Evolutionary conservation across 1,139 yeast genomes (phyloP), one percentile per base, ranked within the genome.

Genomic region (Candida tunisiensis): DNA sequence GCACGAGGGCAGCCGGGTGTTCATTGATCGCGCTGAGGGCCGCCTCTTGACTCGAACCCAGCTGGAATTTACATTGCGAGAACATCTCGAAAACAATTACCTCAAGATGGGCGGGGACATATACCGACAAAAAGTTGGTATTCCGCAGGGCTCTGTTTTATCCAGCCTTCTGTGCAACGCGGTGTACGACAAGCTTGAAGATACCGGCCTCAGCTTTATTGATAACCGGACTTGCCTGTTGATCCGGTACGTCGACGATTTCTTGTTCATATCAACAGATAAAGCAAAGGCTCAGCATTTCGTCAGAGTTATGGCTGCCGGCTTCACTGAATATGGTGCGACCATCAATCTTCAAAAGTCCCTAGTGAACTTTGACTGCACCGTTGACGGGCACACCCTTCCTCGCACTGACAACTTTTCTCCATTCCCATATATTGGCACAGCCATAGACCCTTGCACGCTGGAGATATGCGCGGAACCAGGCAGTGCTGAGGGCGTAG

Each of bases 131-230:
- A 62, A 52, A 22, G 51, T 57, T 8, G 98, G 98, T 0, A 63
- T 88, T 0, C 88, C 78, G 29, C 98, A 88, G 50, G 98, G 98
- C 0, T 69, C 82, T 6, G 70, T 75, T 1, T 50, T 85, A 10
- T 91, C 93, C 37, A 65, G 80, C 1, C 55, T 72, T 2, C 57
- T 88, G 21, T 83, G 93, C 38, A 80, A 83, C 38, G 42, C 83
- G 4, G 68, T 79, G 1, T 77, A 78, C 40, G 79, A 77, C 38
- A 59, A 64, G 6, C 47, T 85, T 27, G 65, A 78, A 3, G 58
- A 59, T n/a, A 45, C 55, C 6, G 42, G 57, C 21, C 53, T 64
- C n/a, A 35, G 40, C 2, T 60, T 59, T 34, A 29, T 53, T 2
- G 33, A 41, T 1, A 30, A 42, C 2, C 32, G 35, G 0, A 33